Evolutionary conservation across 106 monocot genomes (phyloP).

Genomic region (Acanthochlamys bracteata): DNA sequence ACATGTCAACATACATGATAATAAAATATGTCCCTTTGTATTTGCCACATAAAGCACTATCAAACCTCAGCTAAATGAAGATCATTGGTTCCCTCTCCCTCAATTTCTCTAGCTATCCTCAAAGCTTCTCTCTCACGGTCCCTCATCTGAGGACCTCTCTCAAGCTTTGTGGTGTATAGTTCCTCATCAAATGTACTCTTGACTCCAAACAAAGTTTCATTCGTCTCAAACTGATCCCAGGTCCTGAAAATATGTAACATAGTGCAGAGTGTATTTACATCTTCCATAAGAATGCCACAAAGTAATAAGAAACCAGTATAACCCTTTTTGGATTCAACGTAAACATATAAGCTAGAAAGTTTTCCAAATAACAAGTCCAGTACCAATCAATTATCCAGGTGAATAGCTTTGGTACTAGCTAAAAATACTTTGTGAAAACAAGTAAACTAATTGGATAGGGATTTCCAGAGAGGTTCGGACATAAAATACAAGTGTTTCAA

Average conservation of each 20-base stretch:
- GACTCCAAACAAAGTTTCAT: conserved; percentile 86
- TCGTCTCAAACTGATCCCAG: conserved; percentile 98
- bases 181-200: conserved; percentile 97
- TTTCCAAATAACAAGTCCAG: too few relatives aligned
- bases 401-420: too few relatives aligned
- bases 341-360: too few relatives aligned
- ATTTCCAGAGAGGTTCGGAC: too few relatives aligned
- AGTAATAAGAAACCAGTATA: too few relatives aligned
- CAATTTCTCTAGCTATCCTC: conserved; percentile 95
- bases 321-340: too few relatives aligned
- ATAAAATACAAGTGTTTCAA: too few relatives aligned
- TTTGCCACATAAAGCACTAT: neutral
- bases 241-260: conserved; percentile 29
- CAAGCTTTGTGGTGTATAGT: conserved; percentile 93
- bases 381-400: too few relatives aligned
- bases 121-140: conserved; percentile 71
- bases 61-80: conserved; percentile 81
- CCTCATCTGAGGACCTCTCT: conserved; percentile 75
- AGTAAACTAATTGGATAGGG: too few relatives aligned
- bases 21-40: neutral
- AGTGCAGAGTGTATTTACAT: neutral
- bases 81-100: conserved; percentile 80
- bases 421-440: too few relatives aligned
- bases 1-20: neutral
- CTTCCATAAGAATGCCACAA: neutral